phyloP scores from a whole-genome alignment of 2,329 filamentous ascomycete species.

The Seiridium unicorne region DNA sequence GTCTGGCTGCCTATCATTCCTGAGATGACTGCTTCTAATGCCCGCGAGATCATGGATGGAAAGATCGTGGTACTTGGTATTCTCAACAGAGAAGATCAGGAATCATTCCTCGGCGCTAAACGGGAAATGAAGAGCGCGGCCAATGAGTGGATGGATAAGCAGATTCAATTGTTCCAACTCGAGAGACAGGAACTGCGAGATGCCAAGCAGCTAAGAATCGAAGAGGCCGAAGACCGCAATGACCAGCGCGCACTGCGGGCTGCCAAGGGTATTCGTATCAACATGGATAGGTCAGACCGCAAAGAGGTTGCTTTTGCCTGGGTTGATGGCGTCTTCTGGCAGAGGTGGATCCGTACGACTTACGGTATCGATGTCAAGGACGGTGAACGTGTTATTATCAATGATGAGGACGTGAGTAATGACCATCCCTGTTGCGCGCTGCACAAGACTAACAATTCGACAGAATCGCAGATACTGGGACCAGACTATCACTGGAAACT shows the following conservation, averaged over 20 bases:
- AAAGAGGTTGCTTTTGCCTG: slow-evolving; percentile 94
- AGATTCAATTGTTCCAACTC: slow-evolving; percentile 85
- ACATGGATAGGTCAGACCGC: slow-evolving; percentile 81
- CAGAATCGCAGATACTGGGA: slow-evolving; percentile 97
- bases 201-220: slow-evolving; percentile 90
- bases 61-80: slow-evolving; percentile 94
- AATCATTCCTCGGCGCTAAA: slow-evolving; percentile 75
- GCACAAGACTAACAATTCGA: neutral
- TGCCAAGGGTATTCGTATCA: slow-evolving; percentile 88
- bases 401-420: slow-evolving; percentile 86
- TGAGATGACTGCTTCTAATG: slow-evolving; percentile 87
- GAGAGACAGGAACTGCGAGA: slow-evolving; percentile 92
- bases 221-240: slow-evolving; percentile 91
- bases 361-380: slow-evolving; percentile 88
- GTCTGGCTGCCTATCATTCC: slow-evolving; percentile 97
- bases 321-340: slow-evolving; percentile 97
- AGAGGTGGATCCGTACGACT: slow-evolving; percentile 92
- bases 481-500: slow-evolving; percentile 80
- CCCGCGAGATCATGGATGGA: slow-evolving; percentile 90
- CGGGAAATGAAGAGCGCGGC: slow-evolving; percentile 94
- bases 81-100: slow-evolving; percentile 74
- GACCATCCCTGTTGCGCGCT: neutral
- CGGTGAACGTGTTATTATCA: slow-evolving; percentile 91
- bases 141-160: slow-evolving; percentile 97
- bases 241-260: slow-evolving; percentile 83